A percentile compares a stretch with the other conserved stretches of the same genome.
Evolutionary conservation across 257 asterid genomes (phyloP).

Genomic region (Scutellaria galericulata): DNA sequence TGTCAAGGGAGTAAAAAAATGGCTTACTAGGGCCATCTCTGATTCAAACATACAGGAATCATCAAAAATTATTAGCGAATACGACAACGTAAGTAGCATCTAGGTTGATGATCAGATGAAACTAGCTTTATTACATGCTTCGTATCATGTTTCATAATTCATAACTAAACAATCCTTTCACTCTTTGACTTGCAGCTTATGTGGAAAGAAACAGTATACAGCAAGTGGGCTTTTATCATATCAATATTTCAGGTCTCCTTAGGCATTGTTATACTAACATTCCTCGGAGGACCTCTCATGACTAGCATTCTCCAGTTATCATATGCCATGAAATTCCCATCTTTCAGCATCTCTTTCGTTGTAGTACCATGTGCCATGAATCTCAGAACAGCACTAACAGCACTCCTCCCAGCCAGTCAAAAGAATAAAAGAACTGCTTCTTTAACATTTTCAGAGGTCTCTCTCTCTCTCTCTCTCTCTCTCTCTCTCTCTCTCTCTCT

Average conservation of each 20-base stretch:
- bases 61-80: conserved; percentile 30
- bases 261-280: conserved; percentile 54
- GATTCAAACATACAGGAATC: conserved; percentile 36
- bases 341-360: conserved; percentile 65
- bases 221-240: conserved; percentile 37
- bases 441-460: conserved; percentile 79
- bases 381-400: conserved; percentile 50
- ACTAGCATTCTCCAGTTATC: conserved; percentile 49
- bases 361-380: conserved; percentile 61
- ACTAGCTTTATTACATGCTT: background rate
- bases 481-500: background rate
- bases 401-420: conserved; percentile 59
- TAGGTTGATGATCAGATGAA: background rate
- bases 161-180: background rate
- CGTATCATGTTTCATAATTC: background rate
- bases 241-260: conserved; percentile 46
- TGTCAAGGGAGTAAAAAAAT: conserved; percentile 38
- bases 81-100: conserved; percentile 38
- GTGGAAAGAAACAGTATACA: conserved; percentile 38
- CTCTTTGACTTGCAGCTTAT: conserved; percentile 40
- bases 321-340: conserved; percentile 45
- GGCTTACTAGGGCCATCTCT: conserved; percentile 48
- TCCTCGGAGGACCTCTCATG: conserved; percentile 62
- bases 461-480: background rate
- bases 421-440: conserved; percentile 59